Percentiles rank a stretch among this genome's conserved stretches.
These are phyloP conservation scores for Rhodofomes roseus DNA, from an alignment of 1,284 basidiomycete genomes.

Conservation along the genomic window DNA sequence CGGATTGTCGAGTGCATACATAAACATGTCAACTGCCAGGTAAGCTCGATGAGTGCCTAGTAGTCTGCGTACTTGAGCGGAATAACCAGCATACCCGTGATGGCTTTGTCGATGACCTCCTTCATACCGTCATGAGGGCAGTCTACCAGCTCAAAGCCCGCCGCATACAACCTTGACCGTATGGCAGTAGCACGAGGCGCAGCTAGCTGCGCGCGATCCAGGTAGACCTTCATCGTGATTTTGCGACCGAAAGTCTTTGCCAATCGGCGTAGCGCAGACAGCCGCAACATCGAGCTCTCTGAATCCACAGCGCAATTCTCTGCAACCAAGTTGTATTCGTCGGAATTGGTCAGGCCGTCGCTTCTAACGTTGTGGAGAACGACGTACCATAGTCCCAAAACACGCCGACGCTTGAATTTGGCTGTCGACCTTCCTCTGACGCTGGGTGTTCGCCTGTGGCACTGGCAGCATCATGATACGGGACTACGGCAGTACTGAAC, in stretches of 20 bases:
- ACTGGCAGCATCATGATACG: too few species aligned
- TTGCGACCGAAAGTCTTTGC: background rate
- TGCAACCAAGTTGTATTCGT: background rate
- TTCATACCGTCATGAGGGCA: background rate
- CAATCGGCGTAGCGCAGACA: background rate
- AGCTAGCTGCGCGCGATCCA: background rate
- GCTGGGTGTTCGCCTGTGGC: background rate
- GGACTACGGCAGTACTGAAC: background rate
- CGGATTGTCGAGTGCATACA: background rate
- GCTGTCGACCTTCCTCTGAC: background rate
- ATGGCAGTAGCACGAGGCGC: background rate
- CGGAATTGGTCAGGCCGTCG: background rate
- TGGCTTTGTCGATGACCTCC: background rate
- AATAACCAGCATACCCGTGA: background rate
- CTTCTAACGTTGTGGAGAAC: too few species aligned
- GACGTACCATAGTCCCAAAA: background rate
- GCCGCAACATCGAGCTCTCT: background rate
- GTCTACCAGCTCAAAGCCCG: background rate
- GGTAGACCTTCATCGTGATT: background rate
- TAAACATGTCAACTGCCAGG: background rate
- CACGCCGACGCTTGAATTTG: background rate
- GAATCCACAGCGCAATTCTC: background rate
- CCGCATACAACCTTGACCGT: background rate
- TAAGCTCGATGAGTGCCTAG: too few species aligned
- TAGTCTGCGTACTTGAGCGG: background rate